Evolutionary conservation across 2,329 filamentous ascomycete species (phyloP).

Genomic region (Stromatinia cepivora): DNA sequence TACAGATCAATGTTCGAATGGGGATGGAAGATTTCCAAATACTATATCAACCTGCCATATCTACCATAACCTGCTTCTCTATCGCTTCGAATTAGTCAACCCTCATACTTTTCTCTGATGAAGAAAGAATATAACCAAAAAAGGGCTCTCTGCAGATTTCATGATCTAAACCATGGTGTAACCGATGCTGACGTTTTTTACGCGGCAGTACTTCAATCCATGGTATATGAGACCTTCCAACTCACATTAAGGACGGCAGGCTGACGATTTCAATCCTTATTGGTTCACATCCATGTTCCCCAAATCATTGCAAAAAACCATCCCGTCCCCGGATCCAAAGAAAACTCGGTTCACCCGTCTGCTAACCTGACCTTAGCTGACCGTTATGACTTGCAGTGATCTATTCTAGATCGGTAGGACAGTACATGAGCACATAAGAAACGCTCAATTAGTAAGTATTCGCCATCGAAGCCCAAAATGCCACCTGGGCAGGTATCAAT

Average conservation of each 20-base stretch:
- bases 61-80: too few relatives aligned
- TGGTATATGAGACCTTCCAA: background rate
- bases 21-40: too few relatives aligned
- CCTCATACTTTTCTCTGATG: background rate
- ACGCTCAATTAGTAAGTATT: background rate
- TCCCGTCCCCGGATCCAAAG: background rate
- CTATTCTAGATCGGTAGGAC: background rate
- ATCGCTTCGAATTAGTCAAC: background rate
- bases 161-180: background rate
- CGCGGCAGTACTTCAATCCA: background rate
- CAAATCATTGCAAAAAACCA: background rate
- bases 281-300: background rate
- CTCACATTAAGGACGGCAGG: background rate
- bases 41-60: constrained; percentile 1
- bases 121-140: background rate
- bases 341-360: constrained; percentile 2
- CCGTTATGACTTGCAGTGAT: constrained; percentile 6
- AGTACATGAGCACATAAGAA: background rate
- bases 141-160: too few relatives aligned
- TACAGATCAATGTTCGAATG: too few relatives aligned
- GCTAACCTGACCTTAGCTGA: background rate
- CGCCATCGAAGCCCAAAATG: background rate
- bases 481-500: background rate
- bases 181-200: background rate
- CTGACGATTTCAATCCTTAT: background rate